Base-by-base conservation (phyloP, 805 yeast genomes). In the Candida berthetii region DNA sequence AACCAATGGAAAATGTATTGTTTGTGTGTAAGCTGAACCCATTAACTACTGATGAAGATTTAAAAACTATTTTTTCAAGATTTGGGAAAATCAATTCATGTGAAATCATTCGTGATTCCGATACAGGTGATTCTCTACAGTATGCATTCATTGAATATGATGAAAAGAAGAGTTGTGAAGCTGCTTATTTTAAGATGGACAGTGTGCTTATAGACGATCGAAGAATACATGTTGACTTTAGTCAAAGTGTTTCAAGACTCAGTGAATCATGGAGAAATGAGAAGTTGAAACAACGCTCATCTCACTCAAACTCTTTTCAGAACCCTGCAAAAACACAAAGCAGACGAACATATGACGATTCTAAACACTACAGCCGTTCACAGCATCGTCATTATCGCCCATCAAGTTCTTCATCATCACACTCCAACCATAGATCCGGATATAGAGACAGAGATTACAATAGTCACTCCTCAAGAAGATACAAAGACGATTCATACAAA, bases 21-120 rank as follows among this genome's bases (percentile, higher is more conserved):
- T 82, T 82, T 49, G 71, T 82, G 3, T 80, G 87, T 51, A 77
- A 76, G 47, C 57, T 82, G 48, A 82, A 82, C 48, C 77, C 83
- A 1, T 58, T 80, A 2, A 82, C 89, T 3, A 62, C 63, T n/a
- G 76, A 68, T 20, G 76, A 72, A 5, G 85, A 82, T 38, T 54
- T 82, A 22, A 61, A 65, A 32, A 55, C 72, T 27, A 75, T 82
- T 13, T 82, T 82, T 51, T 64, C 74, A n/a, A 62, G 84, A 39
- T 82, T 80, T 61, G 89, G 89, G 1, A 47, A 58, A 6, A 72
- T 82, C 16, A 43, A 50, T 1, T 66, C 75, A 2, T 72, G 79
- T 43, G 80, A 79, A 40, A 61, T 82, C 14, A 66, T 81, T 13
- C 55, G 64, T 32, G 83, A 78, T 47, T 61, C 60, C 24, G 57